These are phyloP conservation scores for Cyclotella distinguenda DNA, from an alignment of 108 stramenopile species.

Conservation along the genomic window DNA sequence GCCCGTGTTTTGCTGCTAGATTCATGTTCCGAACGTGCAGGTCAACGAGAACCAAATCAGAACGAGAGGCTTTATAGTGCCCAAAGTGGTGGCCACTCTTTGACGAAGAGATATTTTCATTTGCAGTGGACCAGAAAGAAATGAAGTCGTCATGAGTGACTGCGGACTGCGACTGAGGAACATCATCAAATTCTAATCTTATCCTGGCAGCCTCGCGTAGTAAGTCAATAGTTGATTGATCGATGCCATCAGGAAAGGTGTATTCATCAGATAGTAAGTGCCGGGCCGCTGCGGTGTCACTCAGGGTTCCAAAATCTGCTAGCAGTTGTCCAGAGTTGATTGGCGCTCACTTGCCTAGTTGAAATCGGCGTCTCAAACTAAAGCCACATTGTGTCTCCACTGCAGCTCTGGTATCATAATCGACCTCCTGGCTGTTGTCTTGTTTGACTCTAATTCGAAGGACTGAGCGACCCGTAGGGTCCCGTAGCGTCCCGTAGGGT, in stretches of 20 bases:
- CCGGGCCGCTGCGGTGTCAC: background rate
- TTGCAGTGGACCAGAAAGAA: conserved; percentile 4
- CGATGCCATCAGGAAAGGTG: conserved; percentile 12
- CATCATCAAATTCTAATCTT: background rate
- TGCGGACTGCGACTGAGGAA: background rate
- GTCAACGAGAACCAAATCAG: background rate
- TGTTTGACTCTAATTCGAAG: background rate
- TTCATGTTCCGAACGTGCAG: conserved; percentile 18
- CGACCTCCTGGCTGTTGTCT: background rate
- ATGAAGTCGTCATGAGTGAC: conserved; percentile 19
- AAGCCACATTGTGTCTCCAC: too few relatives aligned
- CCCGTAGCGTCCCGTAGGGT: background rate
- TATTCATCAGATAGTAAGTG: conserved; percentile 20
- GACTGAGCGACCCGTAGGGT: background rate
- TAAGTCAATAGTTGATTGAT: background rate
- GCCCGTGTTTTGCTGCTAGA: background rate
- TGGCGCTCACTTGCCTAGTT: background rate
- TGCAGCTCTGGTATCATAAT: too few relatives aligned
- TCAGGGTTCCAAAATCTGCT: conserved; percentile 7
- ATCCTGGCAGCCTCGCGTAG: conserved; percentile 5
- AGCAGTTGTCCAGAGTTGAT: background rate
- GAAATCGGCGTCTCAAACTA: too few relatives aligned
- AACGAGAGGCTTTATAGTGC: conserved; percentile 9
- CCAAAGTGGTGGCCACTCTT: conserved; percentile 16
- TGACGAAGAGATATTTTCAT: conserved; percentile 9